Evolutionary conservation across 2,329 filamentous ascomycete species (phyloP), one percentile per base, ranked within the genome.

Genomic region (Fusarium abutilonis): DNA sequence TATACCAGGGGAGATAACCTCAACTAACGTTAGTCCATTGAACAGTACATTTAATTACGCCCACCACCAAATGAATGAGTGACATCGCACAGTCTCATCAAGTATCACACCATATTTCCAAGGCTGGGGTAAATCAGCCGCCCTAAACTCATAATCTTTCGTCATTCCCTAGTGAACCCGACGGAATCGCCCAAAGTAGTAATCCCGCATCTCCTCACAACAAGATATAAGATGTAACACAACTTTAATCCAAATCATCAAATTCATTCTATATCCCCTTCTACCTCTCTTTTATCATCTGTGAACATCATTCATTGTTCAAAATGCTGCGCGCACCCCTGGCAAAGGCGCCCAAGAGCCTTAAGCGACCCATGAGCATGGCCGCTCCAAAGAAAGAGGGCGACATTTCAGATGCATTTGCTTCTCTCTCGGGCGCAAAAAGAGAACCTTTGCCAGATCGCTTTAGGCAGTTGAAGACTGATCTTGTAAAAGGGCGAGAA

Each of bases 361-460:
- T 70, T 21, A 44, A 52, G 42, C 60, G 69, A 32, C 44, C 34
- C 34, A 60, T 70, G 55, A 51, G 66, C 9, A 60, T 56, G 17
- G 56, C 66, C 7, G 35, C 63, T 3, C 57, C 64, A 11, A 86
- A 86, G 64, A 79, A 82, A 35, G 83, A 86, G 63, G 86, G 86
- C 4, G 82, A 88, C 62, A 89, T 89, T 31, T 86, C 86, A 0
- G 85, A 86, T 47, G 76, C 85, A 1, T 89, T 89, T 54, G 81
- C 82, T 0, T 88, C 86, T 0, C 75, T 89, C 3, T 85, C 84
- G 0, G 83, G 83, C 0, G 70, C 70, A 3, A 68, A 75, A 8
- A 69, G 75, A 5, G 69, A 74, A 10, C 79, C 82, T 0, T 76
- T 89, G 0, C 85, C 86, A 0, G 76, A 81, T 55, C 77, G 83